Evolutionary conservation across 2,329 filamentous ascomycete species (phyloP).

Genomic region (Aspergillus ochraceus): DNA sequence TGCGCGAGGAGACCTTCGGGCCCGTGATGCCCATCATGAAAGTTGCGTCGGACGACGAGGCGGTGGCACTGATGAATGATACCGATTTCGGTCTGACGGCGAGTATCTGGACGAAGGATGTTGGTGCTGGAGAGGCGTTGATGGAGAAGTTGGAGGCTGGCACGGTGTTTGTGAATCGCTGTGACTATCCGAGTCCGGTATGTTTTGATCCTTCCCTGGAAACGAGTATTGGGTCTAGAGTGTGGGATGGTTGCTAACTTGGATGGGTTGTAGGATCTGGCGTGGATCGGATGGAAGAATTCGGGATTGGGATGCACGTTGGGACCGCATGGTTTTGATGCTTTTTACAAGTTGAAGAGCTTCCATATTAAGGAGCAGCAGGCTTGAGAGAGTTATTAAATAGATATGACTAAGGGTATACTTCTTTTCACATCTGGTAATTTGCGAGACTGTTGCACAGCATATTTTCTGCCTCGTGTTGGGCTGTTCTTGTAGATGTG

Average conservation of each 20-base stretch:
- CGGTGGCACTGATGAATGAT: constrained; percentile 82
- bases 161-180: constrained; percentile 90
- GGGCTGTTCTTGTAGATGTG: too few relatives aligned
- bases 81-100: constrained; percentile 88
- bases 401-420: not conserved
- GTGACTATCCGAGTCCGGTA: constrained; percentile 86
- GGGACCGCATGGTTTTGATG: constrained; percentile 83
- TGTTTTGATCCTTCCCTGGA: constrained; percentile 38
- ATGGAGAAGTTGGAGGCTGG: constrained; percentile 81
- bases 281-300: constrained; percentile 93
- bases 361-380: constrained; percentile 66
- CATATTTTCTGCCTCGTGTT: too few relatives aligned
- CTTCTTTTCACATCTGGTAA: too few relatives aligned
- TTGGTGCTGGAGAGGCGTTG: constrained; percentile 68
- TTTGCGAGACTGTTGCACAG: too few relatives aligned
- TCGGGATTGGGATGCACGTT: constrained; percentile 85
- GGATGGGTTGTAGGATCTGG: constrained; percentile 63
- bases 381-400: not conserved
- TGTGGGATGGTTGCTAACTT: constrained; percentile 3
- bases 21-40: constrained; percentile 86
- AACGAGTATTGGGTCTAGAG: not conserved
- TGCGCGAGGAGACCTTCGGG: constrained; percentile 92
- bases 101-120: constrained; percentile 91
- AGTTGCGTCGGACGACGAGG: constrained; percentile 76
- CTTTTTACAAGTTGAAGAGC: constrained; percentile 92